Evolutionary conservation across 176 grass and related monocot species (phyloP).

Genomic region (Poa pratensis): DNA sequence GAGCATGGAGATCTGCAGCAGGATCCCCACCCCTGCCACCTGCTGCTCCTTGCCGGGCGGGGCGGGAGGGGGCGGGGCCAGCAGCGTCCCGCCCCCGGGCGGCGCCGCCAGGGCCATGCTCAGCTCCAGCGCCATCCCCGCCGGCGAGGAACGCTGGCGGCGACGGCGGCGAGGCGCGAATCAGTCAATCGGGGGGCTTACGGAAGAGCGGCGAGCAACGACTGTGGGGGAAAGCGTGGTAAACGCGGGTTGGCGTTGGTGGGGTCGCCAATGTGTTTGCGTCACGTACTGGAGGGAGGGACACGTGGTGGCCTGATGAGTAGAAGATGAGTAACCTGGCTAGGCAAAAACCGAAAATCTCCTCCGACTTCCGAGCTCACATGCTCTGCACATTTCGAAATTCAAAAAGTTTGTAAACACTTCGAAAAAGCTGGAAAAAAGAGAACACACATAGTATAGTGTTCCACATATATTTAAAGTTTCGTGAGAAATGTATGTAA

Average conservation of each 20-base stretch:
- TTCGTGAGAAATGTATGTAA: too few relatives aligned
- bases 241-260: constrained; percentile 8
- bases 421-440: too few relatives aligned
- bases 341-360: too few relatives aligned
- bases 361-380: too few relatives aligned
- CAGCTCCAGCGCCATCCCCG: constrained; percentile 54
- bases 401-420: too few relatives aligned
- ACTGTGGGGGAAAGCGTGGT: neutral
- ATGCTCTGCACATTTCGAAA: too few relatives aligned
- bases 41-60: constrained; percentile 95
- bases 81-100: constrained; percentile 28
- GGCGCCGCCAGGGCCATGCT: constrained; percentile 49
- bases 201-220: constrained; percentile 10
- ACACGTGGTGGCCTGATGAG: too few relatives aligned
- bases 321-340: too few relatives aligned
- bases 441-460: too few relatives aligned
- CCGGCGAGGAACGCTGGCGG: constrained; percentile 20
- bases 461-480: too few relatives aligned
- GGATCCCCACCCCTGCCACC: constrained; percentile 90
- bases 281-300: neutral
- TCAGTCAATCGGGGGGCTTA: constrained; percentile 31
- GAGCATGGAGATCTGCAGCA: constrained; percentile 97
- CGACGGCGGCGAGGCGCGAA: neutral
- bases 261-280: neutral
- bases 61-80: constrained; percentile 46